Evolutionary conservation across 2,329 filamentous ascomycete species (phyloP).

Genomic region (Epichloe gansuensis): DNA sequence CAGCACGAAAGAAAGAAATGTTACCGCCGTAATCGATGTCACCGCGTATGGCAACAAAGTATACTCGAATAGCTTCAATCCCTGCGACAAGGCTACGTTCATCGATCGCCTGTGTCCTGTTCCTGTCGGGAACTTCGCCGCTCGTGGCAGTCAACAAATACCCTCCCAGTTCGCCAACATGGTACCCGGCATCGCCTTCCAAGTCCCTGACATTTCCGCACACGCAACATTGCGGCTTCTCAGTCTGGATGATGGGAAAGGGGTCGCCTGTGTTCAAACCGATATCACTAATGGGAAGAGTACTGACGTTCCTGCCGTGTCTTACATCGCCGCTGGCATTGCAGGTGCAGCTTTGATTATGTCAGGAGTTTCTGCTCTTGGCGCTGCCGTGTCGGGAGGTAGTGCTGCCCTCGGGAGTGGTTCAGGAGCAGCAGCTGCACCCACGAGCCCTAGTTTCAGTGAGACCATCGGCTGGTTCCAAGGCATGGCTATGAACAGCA

Average conservation of each 20-base stretch:
- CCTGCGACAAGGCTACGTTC: slow-evolving; percentile 57
- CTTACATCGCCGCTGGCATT: slow-evolving; percentile 73
- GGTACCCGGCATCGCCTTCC: slow-evolving; percentile 84
- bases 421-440: slow-evolving; percentile 42
- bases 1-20: slow-evolving; percentile 63
- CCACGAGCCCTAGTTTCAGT: slow-evolving; percentile 70
- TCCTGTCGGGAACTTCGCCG: slow-evolving; percentile 61
- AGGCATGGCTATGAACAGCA: slow-evolving; percentile 87
- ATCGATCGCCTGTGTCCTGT: slow-evolving; percentile 75
- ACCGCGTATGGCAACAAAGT: slow-evolving; percentile 75
- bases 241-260: slow-evolving; percentile 41
- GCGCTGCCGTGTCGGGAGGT: slow-evolving; percentile 37
- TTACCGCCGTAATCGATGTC: slow-evolving; percentile 63
- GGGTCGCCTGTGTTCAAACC: slow-evolving; percentile 74
- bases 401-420: slow-evolving; percentile 34
- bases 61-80: slow-evolving; percentile 72
- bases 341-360: slow-evolving; percentile 72
- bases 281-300: slow-evolving; percentile 81
- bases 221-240: slow-evolving; percentile 68
- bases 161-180: slow-evolving; percentile 56
- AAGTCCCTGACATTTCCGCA: slow-evolving; percentile 80
- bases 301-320: slow-evolving; percentile 59
- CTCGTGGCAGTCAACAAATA: slow-evolving; percentile 59
- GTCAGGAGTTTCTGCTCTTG: slow-evolving; percentile 58
- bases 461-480: slow-evolving; percentile 88